These are phyloP conservation scores for Melocanna baccifera DNA, from an alignment of 176 grass and related monocot genomes.

Conservation along the genomic window DNA sequence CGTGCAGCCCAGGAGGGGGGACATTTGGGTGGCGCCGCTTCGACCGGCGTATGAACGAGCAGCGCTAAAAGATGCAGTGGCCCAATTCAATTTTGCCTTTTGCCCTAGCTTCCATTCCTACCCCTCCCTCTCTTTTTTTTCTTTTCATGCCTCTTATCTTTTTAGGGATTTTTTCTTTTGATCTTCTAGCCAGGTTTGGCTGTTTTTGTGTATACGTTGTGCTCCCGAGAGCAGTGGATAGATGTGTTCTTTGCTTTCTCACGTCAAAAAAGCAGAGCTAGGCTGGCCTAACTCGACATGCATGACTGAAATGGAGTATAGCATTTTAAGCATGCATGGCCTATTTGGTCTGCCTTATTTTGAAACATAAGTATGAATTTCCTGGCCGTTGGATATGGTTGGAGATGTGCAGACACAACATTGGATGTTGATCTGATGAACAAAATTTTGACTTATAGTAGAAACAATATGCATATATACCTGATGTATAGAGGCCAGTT, in stretches of 20 bases:
- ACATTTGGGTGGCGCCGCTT: not conserved
- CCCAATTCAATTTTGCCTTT: slow-evolving; percentile 10
- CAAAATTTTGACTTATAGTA: no score
- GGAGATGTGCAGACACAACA: no score
- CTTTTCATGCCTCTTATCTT: not conserved
- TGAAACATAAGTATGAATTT: no score
- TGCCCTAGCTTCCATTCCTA: not conserved
- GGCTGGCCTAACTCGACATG: no score
- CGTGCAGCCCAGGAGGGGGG: not conserved
- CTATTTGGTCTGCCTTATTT: no score
- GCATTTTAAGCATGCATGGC: no score
- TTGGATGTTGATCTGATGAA: no score
- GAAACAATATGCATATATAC: no score
- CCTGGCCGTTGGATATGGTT: no score
- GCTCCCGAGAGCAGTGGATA: not conserved
- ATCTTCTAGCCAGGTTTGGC: not conserved
- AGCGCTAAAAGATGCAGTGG: not conserved
- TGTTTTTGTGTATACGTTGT: not conserved
- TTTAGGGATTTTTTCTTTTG: not conserved
- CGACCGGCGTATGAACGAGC: not conserved
- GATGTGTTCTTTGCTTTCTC: not conserved
- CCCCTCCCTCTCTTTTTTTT: not conserved
- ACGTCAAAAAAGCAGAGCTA: no score
- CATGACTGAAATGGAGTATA: no score
- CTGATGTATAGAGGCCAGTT: no score